Conservation (phyloP, 2,329 filamentous ascomycete species). For the Neonectria punicea region DNA sequence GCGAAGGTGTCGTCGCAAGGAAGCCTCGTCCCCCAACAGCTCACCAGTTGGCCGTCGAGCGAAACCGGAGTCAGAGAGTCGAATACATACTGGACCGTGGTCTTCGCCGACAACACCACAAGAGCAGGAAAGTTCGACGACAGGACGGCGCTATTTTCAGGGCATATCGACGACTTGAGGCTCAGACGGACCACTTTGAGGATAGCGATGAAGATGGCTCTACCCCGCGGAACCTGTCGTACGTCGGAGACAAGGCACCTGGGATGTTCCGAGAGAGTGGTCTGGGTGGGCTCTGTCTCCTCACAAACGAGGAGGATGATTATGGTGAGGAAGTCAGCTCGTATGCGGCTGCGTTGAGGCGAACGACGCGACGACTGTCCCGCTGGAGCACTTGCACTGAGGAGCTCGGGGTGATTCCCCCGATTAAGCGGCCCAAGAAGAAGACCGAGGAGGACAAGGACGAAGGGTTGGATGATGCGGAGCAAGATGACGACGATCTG, state of each 20-base stretch:
- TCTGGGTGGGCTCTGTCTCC: conserved; percentile 71
- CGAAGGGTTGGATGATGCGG: conserved; percentile 41
- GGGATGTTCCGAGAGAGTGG: conserved; percentile 65
- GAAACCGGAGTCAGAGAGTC: conserved; percentile 81
- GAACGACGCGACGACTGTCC: conserved; percentile 71
- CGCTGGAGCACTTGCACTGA: conserved; percentile 70
- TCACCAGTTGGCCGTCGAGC: conserved; percentile 83
- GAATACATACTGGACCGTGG: conserved; percentile 84
- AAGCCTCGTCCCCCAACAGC: conserved; percentile 82
- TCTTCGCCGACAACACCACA: conserved; percentile 73
- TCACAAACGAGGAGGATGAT: conserved; percentile 73
- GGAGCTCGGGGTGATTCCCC: conserved; percentile 58
- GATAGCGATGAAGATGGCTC: conserved; percentile 71
- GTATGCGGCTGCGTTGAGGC: conserved; percentile 73
- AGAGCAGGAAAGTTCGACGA: conserved; percentile 69
- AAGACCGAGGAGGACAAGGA: conserved; percentile 42
- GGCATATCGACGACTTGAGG: conserved; percentile 71
- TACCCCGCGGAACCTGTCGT: conserved; percentile 46
- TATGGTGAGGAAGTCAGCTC: conserved; percentile 79
- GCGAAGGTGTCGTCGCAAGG: conserved; percentile 66
- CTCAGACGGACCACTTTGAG: conserved; percentile 65
- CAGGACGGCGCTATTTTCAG: conserved; percentile 74
- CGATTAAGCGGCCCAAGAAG: conserved; percentile 55
- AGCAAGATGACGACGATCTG: conserved; percentile 41
- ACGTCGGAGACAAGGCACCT: conserved; percentile 44